phyloP scores from a whole-genome alignment of 768 basidiomycete genomes.

The Kwoniella mangroviensis region DNA sequence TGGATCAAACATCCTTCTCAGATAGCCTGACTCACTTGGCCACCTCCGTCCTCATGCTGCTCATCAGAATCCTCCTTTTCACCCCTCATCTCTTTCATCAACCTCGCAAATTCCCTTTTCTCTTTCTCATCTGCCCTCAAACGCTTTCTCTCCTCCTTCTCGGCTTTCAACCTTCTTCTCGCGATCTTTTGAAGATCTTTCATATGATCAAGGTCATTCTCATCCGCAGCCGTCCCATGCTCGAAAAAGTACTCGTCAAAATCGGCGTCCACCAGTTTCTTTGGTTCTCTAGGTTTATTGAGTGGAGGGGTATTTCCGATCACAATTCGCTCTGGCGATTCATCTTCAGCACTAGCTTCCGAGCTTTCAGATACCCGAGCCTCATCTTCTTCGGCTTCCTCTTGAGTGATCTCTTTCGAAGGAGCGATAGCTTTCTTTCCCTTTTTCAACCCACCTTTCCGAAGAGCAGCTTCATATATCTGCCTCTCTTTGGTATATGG shows the following conservation, averaged over 20 bases:
- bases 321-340: slow-evolving; percentile 33
- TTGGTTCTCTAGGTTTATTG: slow-evolving; percentile 10
- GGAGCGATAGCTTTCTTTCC: slow-evolving; percentile 37
- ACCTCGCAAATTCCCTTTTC: slow-evolving; percentile 32
- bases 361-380: slow-evolving; percentile 22
- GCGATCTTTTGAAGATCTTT: slow-evolving; percentile 41
- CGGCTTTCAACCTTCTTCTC: slow-evolving; percentile 24
- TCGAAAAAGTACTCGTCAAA: slow-evolving; percentile 42
- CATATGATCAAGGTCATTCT: slow-evolving; percentile 26
- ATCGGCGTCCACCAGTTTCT: slow-evolving; percentile 35
- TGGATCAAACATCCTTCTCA: neutral
- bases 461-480: slow-evolving; percentile 51
- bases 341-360: slow-evolving; percentile 19
- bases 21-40: neutral
- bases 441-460: slow-evolving; percentile 49
- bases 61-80: neutral
- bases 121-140: slow-evolving; percentile 25
- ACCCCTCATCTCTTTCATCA: slow-evolving; percentile 22
- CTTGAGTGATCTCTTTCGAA: slow-evolving; percentile 31
- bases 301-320: slow-evolving; percentile 31
- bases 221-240: slow-evolving; percentile 38
- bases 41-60: neutral
- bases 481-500: slow-evolving; percentile 54
- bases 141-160: slow-evolving; percentile 34
- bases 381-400: slow-evolving; percentile 38